Percentiles rank a stretch among this genome's conserved stretches.
Conservation (phyloP, 208 protist species). For the Porcisia hertigi region DNA sequence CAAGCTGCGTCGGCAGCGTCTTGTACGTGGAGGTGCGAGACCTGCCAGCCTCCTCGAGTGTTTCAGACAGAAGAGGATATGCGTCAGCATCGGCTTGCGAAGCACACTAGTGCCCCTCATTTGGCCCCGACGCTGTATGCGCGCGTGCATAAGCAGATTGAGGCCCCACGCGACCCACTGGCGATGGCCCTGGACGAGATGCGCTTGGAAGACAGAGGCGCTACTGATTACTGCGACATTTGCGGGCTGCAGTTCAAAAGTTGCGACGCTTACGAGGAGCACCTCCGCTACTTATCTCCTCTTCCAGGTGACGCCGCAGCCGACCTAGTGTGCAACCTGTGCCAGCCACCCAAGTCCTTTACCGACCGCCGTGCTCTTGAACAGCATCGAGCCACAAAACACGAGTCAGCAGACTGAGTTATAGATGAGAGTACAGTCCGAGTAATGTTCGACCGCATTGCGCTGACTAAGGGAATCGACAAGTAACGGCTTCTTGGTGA, state of each 20-base stretch:
- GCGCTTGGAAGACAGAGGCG: not conserved
- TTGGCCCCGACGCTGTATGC: constrained; percentile 33
- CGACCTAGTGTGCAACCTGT: constrained; percentile 20
- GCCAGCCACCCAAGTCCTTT: constrained; percentile 24
- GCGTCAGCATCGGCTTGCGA: constrained; percentile 23
- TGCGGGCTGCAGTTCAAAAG: constrained; percentile 39
- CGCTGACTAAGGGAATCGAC: too few species aligned
- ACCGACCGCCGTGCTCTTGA: constrained; percentile 36
- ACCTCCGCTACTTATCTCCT: constrained; percentile 39
- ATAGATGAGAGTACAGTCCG: not conserved
- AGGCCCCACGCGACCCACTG: not conserved
- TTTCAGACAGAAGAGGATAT: constrained; percentile 36
- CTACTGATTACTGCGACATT: constrained; percentile 24
- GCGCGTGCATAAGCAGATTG: constrained; percentile 35
- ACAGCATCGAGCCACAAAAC: constrained; percentile 38
- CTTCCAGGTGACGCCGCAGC: constrained; percentile 18
- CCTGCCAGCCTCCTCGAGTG: constrained; percentile 20
- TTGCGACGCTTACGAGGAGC: constrained; percentile 32
- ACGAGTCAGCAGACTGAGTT: not conserved
- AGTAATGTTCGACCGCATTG: too few species aligned
- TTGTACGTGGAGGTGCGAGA: constrained; percentile 11
- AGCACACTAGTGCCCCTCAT: constrained; percentile 25
- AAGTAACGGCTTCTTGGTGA: too few species aligned
- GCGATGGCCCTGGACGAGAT: not conserved
- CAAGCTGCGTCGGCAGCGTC: not conserved